Percentiles rank a stretch among this genome's conserved stretches.
Evolutionary conservation across 202 grass and related monocot species (phyloP).

Genomic region (Cymbopogon flexuosus): DNA sequence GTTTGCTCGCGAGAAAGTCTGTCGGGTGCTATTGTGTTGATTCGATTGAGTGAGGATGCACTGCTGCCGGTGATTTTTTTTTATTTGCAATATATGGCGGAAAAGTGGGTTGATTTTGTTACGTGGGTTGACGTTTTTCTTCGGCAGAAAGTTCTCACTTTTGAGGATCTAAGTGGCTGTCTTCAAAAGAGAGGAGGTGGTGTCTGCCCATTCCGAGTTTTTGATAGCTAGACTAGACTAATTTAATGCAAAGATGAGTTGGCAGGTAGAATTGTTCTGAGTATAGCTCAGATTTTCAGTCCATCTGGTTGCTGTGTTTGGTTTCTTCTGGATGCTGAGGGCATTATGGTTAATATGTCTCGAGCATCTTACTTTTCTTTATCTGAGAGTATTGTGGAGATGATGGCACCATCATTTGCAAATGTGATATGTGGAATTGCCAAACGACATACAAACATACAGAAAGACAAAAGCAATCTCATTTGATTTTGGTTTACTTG

Average conservation of each 20-base stretch:
- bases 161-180: background rate
- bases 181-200: background rate
- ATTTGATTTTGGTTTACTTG: background rate
- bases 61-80: background rate
- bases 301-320: background rate
- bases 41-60: background rate
- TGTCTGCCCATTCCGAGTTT: background rate
- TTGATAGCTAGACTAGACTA: background rate
- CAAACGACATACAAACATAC: background rate
- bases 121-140: background rate
- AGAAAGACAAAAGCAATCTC: background rate
- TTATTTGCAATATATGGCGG: background rate
- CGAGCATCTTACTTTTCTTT: background rate
- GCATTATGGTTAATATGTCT: background rate
- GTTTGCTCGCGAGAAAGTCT: background rate
- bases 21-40: background rate
- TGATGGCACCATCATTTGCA: background rate
- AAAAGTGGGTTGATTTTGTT: background rate
- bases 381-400: background rate
- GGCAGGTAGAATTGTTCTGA: background rate
- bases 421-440: background rate
- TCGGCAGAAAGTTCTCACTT: background rate
- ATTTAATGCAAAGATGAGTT: background rate
- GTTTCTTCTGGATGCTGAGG: background rate
- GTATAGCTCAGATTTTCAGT: background rate